phyloP scores from a whole-genome alignment of 2,329 filamentous ascomycete genomes.

The Colletotrichum agaves region DNA sequence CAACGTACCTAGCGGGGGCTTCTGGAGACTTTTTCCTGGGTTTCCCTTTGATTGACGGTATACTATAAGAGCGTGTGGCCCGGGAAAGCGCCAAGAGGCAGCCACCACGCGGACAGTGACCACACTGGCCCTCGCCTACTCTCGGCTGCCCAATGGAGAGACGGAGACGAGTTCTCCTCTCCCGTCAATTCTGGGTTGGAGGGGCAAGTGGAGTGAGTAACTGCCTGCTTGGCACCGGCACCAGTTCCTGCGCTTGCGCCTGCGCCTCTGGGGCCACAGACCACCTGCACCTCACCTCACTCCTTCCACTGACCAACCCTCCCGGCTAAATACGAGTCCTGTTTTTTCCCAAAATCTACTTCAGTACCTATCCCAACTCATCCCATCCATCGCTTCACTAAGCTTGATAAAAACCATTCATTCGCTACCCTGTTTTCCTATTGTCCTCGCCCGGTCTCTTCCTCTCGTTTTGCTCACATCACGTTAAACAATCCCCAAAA shows the following conservation, averaged over 20 bases:
- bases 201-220: neutral
- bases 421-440: slow-evolving; percentile 21
- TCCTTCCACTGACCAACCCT: neutral
- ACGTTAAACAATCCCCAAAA: neutral
- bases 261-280: neutral
- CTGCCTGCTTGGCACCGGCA: slow-evolving; percentile 11
- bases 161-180: too few relatives aligned
- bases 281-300: too few relatives aligned
- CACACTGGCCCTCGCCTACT: too few relatives aligned
- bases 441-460: neutral
- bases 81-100: slow-evolving; percentile 18
- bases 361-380: slow-evolving; percentile 20
- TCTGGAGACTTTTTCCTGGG: too few relatives aligned
- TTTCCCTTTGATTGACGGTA: too few relatives aligned
- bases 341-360: slow-evolving; percentile 23
- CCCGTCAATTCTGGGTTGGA: too few relatives aligned
- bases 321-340: slow-evolving; percentile 31
- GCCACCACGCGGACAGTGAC: slow-evolving; percentile 22
- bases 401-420: slow-evolving; percentile 27
- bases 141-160: too few relatives aligned
- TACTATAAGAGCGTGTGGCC: too few relatives aligned
- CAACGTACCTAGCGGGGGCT: too few relatives aligned
- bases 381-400: slow-evolving; percentile 7
- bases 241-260: slow-evolving; percentile 3
- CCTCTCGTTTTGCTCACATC: slow-evolving; percentile 8